A percentile compares a stretch with the other conserved stretches of the same genome.
Evolutionary conservation across 768 basidiomycete species (phyloP).

Genomic region (Auricularia sp.): DNA sequence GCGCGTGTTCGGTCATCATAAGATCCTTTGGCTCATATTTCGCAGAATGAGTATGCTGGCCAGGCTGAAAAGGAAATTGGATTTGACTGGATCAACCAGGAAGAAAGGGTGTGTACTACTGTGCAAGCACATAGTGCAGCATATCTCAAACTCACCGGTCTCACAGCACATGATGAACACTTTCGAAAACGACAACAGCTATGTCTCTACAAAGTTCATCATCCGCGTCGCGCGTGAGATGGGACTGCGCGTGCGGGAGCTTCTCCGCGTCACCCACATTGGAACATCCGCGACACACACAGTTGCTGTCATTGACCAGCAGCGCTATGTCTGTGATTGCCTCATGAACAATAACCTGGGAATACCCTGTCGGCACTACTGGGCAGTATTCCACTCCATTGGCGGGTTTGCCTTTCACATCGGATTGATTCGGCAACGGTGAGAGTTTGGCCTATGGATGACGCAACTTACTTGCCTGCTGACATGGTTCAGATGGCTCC

Average conservation of each 20-base stretch:
- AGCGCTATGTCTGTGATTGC: slow-evolving; percentile 26
- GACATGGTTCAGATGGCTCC: not conserved
- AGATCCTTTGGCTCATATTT: not conserved
- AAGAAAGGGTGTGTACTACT: no score
- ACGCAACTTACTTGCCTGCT: no score
- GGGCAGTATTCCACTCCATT: slow-evolving; percentile 15
- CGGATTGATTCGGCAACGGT: slow-evolving; percentile 21
- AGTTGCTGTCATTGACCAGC: slow-evolving; percentile 19
- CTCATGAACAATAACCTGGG: slow-evolving; percentile 26
- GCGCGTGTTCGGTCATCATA: not conserved
- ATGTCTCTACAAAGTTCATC: slow-evolving; percentile 22
- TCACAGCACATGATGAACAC: slow-evolving; percentile 8
- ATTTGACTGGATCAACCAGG: slow-evolving; percentile 5
- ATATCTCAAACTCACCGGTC: no score
- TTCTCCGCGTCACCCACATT: slow-evolving; percentile 17
- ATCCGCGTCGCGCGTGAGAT: slow-evolving; percentile 15
- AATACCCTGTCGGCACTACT: slow-evolving; percentile 26
- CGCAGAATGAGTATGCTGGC: not conserved
- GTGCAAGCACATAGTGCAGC: no score
- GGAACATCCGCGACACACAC: slow-evolving; percentile 17
- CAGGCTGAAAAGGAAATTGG: not conserved
- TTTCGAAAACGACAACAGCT: slow-evolving; percentile 22
- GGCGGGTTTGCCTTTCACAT: slow-evolving; percentile 20
- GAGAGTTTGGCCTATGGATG: not conserved
- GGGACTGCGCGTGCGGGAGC: slow-evolving; percentile 16